Evolutionary conservation across 2,329 filamentous ascomycete genomes (phyloP).

Genomic region (Aurifilum marmelostoma): DNA sequence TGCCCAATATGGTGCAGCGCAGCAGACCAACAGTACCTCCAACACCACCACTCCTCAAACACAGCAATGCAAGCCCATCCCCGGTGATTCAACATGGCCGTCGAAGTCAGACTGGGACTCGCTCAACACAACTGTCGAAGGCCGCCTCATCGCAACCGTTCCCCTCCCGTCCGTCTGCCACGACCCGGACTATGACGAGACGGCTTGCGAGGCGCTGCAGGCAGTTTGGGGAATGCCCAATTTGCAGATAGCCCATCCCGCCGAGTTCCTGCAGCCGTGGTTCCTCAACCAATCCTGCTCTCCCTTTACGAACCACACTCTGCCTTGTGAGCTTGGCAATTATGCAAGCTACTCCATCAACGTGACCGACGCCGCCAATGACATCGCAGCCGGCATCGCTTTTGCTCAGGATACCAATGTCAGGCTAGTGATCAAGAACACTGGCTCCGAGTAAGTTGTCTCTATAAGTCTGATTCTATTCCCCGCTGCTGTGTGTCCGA

Average conservation of each 20-base stretch:
- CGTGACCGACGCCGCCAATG: constrained; percentile 27
- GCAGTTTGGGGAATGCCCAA: neutral
- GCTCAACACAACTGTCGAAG: constrained; percentile 57
- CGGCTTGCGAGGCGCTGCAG: constrained; percentile 39
- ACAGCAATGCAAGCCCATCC: constrained; percentile 33
- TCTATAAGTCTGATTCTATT: too few species aligned
- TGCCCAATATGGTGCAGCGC: neutral
- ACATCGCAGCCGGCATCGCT: constrained; percentile 30
- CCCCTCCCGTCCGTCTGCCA: constrained; percentile 58
- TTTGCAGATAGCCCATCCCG: neutral
- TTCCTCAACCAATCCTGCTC: constrained; percentile 30
- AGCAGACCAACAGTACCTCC: neutral
- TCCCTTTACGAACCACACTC: constrained; percentile 28
- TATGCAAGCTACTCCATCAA: constrained; percentile 36
- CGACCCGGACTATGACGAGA: constrained; percentile 47
- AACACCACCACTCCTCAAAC: neutral
- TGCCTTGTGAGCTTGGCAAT: constrained; percentile 41
- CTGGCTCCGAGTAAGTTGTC: constrained; percentile 48
- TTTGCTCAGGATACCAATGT: constrained; percentile 46
- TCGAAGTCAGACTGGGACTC: constrained; percentile 45
- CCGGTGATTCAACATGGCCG: constrained; percentile 59
- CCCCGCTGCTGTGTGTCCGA: too few species aligned
- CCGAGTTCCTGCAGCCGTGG: constrained; percentile 39
- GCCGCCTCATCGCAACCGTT: constrained; percentile 53
- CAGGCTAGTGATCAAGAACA: constrained; percentile 49